Conservation (phyloP, 1,284 basidiomycete species). For the Leccinum pachyderme region DNA sequence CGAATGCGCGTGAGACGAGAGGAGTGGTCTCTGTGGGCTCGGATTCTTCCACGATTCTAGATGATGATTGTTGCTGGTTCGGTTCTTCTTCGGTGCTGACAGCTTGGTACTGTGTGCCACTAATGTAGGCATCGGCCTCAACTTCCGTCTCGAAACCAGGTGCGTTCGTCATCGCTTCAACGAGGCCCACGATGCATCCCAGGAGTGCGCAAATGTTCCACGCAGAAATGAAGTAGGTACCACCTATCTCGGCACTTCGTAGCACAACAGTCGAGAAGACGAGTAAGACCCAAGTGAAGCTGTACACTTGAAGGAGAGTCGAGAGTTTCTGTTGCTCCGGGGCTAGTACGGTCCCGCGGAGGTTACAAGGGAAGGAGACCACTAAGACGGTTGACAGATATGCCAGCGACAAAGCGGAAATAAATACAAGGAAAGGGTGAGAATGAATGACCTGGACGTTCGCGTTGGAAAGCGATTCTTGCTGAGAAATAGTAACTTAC, state of each 20-base stretch:
- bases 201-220: slow-evolving; percentile 55
- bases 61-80: slow-evolving; percentile 13
- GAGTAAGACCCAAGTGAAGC: slow-evolving; percentile 58
- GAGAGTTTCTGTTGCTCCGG: slow-evolving; percentile 44
- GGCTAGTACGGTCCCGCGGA: slow-evolving; percentile 6
- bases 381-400: slow-evolving; percentile 40
- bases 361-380: slow-evolving; percentile 23
- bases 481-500: slow-evolving; percentile 40
- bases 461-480: slow-evolving; percentile 5
- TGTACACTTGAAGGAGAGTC: slow-evolving; percentile 47
- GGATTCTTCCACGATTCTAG: slow-evolving; percentile 29
- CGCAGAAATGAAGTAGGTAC: slow-evolving; percentile 54
- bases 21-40: slow-evolving; percentile 52
- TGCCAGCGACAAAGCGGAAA: slow-evolving; percentile 48
- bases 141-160: slow-evolving; percentile 21
- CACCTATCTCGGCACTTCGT: slow-evolving; percentile 45
- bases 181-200: slow-evolving; percentile 44
- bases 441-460: slow-evolving; percentile 58
- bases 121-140: slow-evolving; percentile 8
- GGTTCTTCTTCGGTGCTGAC: slow-evolving; percentile 17
- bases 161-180: slow-evolving; percentile 37
- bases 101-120: slow-evolving; percentile 29
- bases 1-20: slow-evolving; percentile 39
- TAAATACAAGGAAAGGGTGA: slow-evolving; percentile 49
- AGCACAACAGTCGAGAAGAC: slow-evolving; percentile 47